Conservation (phyloP, 2,329 filamentous ascomycete species). For the Bipolaris sorokiniana region DNA sequence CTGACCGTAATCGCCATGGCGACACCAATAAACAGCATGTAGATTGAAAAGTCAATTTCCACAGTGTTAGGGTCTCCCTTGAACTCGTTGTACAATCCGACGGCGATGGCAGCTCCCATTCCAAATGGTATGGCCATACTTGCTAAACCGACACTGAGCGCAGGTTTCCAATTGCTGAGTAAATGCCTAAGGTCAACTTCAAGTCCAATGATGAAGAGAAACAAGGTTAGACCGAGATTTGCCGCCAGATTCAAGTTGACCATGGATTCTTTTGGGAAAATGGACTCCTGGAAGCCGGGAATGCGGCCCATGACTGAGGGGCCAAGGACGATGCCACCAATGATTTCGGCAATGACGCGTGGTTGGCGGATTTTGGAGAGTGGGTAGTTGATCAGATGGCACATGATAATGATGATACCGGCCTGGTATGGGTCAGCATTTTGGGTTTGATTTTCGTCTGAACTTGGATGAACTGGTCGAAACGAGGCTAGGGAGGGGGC, state of each 20-base stretch:
- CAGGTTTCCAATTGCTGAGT: constrained; percentile 78
- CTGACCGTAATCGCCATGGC: constrained; percentile 86
- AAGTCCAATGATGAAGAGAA: constrained; percentile 85
- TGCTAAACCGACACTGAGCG: constrained; percentile 75
- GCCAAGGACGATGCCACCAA: constrained; percentile 83
- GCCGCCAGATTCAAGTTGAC: constrained; percentile 77
- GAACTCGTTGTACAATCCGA: constrained; percentile 80
- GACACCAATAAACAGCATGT: constrained; percentile 84
- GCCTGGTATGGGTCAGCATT: constrained; percentile 55
- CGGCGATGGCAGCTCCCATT: constrained; percentile 78
- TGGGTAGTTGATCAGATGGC: constrained; percentile 75
- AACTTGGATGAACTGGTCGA: background rate
- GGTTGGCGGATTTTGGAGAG: constrained; percentile 79
- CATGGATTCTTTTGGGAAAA: constrained; percentile 79
- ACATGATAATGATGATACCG: constrained; percentile 75
- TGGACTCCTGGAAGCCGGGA: constrained; percentile 74
- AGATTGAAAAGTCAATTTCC: constrained; percentile 66
- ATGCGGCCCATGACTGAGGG: constrained; percentile 89
- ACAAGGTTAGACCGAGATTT: constrained; percentile 82
- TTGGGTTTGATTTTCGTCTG: background rate
- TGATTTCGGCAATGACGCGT: constrained; percentile 82
- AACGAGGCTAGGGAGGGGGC: background rate
- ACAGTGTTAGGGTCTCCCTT: constrained; percentile 61
- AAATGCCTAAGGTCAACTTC: constrained; percentile 84
- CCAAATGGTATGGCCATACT: constrained; percentile 86